Evolutionary conservation across 2,329 filamentous ascomycete species (phyloP).

Genomic region (Fusarium goolgardi): DNA sequence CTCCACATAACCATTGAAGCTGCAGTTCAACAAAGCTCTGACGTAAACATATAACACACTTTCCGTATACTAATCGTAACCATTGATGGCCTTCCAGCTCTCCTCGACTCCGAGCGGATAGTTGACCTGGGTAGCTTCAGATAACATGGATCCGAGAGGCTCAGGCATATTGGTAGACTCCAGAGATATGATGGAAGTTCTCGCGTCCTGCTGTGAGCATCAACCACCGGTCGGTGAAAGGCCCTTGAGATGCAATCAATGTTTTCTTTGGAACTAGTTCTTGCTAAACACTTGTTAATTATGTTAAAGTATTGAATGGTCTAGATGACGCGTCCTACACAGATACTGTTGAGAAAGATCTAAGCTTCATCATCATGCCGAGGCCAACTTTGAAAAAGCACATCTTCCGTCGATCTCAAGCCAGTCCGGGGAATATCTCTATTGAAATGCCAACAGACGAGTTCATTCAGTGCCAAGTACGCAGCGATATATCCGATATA

Average conservation of each 20-base stretch:
- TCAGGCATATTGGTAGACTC: no score
- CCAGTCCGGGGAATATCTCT: slow-evolving; percentile 15
- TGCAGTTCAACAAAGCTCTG: no score
- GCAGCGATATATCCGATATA: slow-evolving; percentile 9
- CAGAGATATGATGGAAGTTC: background rate
- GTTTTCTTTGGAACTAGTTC: slow-evolving; percentile 35
- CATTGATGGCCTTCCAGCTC: background rate
- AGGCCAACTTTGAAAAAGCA: slow-evolving; percentile 10
- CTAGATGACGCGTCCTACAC: slow-evolving; percentile 10
- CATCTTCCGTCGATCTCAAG: slow-evolving; percentile 22
- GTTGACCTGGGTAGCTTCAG: no score
- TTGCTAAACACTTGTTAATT: background rate
- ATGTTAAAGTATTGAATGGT: rapidly evolving
- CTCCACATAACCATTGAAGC: no score
- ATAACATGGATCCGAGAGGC: no score
- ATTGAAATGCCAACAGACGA: slow-evolving; percentile 30
- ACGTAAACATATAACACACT: no score
- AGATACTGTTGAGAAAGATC: slow-evolving; percentile 39
- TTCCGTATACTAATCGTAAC: no score
- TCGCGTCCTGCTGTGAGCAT: slow-evolving; percentile 31
- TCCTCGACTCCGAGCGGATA: no score
- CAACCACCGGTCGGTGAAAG: slow-evolving; percentile 29
- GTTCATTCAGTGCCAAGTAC: background rate
- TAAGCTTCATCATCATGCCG: slow-evolving; percentile 27
- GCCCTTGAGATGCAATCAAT: slow-evolving; percentile 28